Base-by-base conservation (phyloP, 352 stramenopile genomes). In the Phytophthora uliginosa region DNA sequence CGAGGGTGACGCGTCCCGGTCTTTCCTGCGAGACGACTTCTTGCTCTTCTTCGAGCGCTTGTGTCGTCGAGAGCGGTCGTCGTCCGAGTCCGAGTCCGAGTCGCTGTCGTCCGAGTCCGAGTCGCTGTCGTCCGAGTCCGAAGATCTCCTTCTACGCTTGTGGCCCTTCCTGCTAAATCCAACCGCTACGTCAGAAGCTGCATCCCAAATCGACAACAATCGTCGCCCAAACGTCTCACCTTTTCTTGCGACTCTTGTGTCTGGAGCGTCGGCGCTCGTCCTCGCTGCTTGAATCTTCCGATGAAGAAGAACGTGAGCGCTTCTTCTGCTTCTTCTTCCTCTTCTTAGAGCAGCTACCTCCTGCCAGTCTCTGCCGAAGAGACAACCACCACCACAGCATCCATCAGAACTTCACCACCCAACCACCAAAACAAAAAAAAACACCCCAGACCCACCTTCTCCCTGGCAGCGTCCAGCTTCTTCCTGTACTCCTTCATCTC, bases 401-500 rank as follows among this genome's bases (percentile, higher is more conserved):
- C 18, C 12, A 61, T 58, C 36, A 45, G 38, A 45, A n/a, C 38
- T 17, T n/a, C 2, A 8, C 38, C 13, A 45, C 13, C 15, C 38
- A n/a, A 45, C 13, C 5, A 45, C 38, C 13, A 45, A 15, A 45
- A n/a, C 38, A n/a, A 31, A 31, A 7, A 26, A 26, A 26, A 26
- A 8, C 4, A 17, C 18, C 38, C 38, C n/a, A 17, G 13, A 50
- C 42, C 42, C 42, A 93, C 86, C 78, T 97, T 95, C 45, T 98
- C 92, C 7, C 96, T 85, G 34, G 96, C 87, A 42, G 91, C 84
- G 71, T 99, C 96, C 7, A 99, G 79, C 69, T 98, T 85, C 69
- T 95, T 95, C 42, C 96, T 80, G 81, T 99, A 99, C 48, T 91
- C 92, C 60, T 95, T 84, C 96, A 99, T 99, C 73, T 98, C 94